Conservation (phyloP, 176 grass and related monocot genomes). For the Zoysia japonica region DNA sequence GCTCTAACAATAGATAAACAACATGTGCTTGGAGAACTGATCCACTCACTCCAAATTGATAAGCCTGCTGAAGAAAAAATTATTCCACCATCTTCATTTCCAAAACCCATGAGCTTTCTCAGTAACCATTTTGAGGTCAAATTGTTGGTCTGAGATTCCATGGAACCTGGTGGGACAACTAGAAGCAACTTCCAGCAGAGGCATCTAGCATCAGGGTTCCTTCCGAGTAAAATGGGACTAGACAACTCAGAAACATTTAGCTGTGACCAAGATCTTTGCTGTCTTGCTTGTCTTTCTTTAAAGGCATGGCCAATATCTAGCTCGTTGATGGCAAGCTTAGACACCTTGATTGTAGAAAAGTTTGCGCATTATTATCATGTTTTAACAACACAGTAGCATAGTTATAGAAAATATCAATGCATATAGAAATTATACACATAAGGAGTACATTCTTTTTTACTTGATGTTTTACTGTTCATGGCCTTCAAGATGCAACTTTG, state of each 20-base stretch:
- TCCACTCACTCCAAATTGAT: conserved; percentile 74
- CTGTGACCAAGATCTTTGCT: conserved; percentile 63
- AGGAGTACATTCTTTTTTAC: neutral
- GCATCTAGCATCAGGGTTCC: conserved; percentile 69
- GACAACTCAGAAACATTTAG: conserved; percentile 73
- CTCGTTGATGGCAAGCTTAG: conserved; percentile 38
- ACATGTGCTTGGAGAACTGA: conserved; percentile 38
- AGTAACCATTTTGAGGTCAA: conserved; percentile 74
- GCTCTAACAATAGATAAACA: conserved; percentile 72
- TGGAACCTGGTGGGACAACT: conserved; percentile 46
- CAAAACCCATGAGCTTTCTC: conserved; percentile 69
- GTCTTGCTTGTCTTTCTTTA: conserved; percentile 55
- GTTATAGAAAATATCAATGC: conserved; percentile 25
- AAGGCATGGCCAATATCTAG: conserved; percentile 69
- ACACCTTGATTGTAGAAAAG: conserved; percentile 55
- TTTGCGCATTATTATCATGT: conserved; percentile 30
- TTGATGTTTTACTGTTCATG: neutral
- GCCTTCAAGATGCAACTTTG: neutral
- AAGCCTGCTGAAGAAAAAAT: conserved; percentile 45
- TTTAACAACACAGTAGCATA: neutral
- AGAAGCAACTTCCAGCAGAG: conserved; percentile 88
- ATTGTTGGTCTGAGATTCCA: conserved; percentile 33
- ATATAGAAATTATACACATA: neutral
- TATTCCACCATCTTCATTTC: conserved; percentile 41
- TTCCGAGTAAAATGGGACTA: conserved; percentile 72